Evolutionary conservation across 768 basidiomycete species (phyloP).

Genomic region (Podaxis mareebaensis): DNA sequence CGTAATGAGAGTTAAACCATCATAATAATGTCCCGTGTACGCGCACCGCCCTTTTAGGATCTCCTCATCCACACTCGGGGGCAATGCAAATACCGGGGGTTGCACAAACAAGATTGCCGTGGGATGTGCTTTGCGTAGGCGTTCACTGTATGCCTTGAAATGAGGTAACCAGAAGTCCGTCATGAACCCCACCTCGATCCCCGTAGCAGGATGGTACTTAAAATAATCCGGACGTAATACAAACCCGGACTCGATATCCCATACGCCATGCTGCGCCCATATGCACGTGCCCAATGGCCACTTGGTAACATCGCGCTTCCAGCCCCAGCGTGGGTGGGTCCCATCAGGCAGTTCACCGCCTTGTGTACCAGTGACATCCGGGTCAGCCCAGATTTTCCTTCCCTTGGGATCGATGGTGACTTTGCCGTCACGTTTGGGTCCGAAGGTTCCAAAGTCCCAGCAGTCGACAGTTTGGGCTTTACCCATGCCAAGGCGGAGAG

Average conservation of each 20-base stretch:
- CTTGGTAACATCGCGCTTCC: constrained; percentile 61
- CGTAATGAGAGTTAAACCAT: constrained; percentile 91
- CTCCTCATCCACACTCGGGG: constrained; percentile 60
- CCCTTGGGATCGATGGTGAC: constrained; percentile 89
- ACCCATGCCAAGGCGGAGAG: constrained; percentile 87
- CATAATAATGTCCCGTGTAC: constrained; percentile 90
- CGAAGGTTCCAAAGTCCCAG: constrained; percentile 78
- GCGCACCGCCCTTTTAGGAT: constrained; percentile 65
- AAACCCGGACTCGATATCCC: constrained; percentile 74
- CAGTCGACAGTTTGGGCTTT: constrained; percentile 77
- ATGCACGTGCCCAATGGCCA: constrained; percentile 81
- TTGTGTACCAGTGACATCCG: constrained; percentile 22
- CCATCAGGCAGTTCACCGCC: constrained; percentile 42
- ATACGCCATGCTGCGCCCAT: constrained; percentile 90
- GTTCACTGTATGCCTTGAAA: constrained; percentile 51
- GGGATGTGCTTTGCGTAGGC: constrained; percentile 70
- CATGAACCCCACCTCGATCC: constrained; percentile 63
- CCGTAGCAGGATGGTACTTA: constrained; percentile 40
- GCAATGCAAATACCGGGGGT: constrained; percentile 85
- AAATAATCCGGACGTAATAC: constrained; percentile 81
- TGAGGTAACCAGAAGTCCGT: constrained; percentile 81
- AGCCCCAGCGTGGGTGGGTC: constrained; percentile 74
- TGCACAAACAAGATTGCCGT: constrained; percentile 89
- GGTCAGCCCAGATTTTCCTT: constrained; percentile 72
- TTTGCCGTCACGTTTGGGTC: constrained; percentile 70